Percentiles rank a stretch among this genome's conserved stretches.
These are phyloP conservation scores for Trypanosoma avium DNA, from an alignment of 208 protist species.

Conservation along the genomic window DNA sequence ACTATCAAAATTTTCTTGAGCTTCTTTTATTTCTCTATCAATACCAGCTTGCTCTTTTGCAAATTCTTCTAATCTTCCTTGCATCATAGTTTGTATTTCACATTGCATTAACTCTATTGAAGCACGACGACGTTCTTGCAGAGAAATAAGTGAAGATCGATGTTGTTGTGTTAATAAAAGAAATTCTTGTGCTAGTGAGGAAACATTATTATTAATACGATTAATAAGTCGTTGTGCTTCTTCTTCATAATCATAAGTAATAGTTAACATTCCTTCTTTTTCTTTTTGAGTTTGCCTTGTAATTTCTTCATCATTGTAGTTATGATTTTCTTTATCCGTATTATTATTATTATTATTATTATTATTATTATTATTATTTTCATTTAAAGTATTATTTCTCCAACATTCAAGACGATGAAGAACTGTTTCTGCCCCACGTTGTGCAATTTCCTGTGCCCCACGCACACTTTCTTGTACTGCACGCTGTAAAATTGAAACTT, in stretches of 20 bases:
- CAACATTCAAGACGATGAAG: conserved; percentile 50
- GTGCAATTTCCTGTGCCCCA: conserved; percentile 34
- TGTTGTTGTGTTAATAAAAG: conserved; percentile 11
- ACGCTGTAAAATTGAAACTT: conserved; percentile 53
- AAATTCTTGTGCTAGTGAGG: conserved; percentile 7
- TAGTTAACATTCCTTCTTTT: neutral
- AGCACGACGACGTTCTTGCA: conserved; percentile 21
- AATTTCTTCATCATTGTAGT: neutral
- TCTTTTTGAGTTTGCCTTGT: too few species aligned
- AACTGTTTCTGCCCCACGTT: conserved; percentile 33
- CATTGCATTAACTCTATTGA: conserved; percentile 13
- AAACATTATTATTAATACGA: conserved; percentile 23
- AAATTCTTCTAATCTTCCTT: conserved; percentile 10
- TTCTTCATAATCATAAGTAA: conserved; percentile 3
- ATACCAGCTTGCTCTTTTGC: conserved; percentile 12
- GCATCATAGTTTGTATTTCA: conserved; percentile 4
- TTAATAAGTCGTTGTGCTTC: conserved; percentile 13
- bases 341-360: neutral
- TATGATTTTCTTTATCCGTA: conserved; percentile 22
- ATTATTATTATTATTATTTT: conserved; percentile 18
- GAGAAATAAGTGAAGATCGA: neutral
- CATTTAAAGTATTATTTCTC: conserved; percentile 35
- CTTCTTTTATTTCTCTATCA: conserved; percentile 19
- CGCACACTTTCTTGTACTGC: conserved; percentile 55
- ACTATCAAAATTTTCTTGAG: conserved; percentile 4